Conservation (phyloP, 2,329 filamentous ascomycete genomes). For the Arthrobotrys iridis region DNA sequence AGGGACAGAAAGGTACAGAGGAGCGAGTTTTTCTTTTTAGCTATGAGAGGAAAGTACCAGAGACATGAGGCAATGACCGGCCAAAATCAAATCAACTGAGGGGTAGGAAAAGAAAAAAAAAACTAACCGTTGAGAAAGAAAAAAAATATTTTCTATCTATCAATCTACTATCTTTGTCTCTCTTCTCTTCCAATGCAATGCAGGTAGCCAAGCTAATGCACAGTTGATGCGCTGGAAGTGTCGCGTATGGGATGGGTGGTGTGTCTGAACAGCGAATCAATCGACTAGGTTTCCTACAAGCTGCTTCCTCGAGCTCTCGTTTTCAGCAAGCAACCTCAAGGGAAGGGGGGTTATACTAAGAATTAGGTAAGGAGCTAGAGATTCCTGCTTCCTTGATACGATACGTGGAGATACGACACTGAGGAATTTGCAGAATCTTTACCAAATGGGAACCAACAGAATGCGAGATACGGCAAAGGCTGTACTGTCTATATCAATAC, state of each 20-base stretch:
- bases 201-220: conserved; percentile 42
- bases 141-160: conserved; percentile 32
- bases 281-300: conserved; percentile 41
- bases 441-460: too few species aligned
- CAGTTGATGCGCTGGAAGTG: conserved; percentile 35
- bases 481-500: conserved; percentile 23
- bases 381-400: not conserved
- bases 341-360: conserved; percentile 11
- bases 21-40: not conserved
- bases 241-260: conserved; percentile 33
- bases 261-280: conserved; percentile 51
- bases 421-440: not conserved
- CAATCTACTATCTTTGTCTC: too few species aligned
- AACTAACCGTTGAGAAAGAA: conserved; percentile 28
- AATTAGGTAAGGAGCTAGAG: conserved; percentile 22
- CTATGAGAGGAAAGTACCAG: not conserved
- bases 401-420: not conserved
- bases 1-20: not conserved
- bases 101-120: conserved; percentile 31
- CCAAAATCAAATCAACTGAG: conserved; percentile 38
- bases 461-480: conserved; percentile 6
- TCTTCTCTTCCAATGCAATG: conserved; percentile 17
- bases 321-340: conserved; percentile 40
- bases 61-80: conserved; percentile 38
- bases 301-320: conserved; percentile 31